Evolutionary conservation across 345 rosid species (phyloP).

Genomic region (Kandelia obovata): DNA sequence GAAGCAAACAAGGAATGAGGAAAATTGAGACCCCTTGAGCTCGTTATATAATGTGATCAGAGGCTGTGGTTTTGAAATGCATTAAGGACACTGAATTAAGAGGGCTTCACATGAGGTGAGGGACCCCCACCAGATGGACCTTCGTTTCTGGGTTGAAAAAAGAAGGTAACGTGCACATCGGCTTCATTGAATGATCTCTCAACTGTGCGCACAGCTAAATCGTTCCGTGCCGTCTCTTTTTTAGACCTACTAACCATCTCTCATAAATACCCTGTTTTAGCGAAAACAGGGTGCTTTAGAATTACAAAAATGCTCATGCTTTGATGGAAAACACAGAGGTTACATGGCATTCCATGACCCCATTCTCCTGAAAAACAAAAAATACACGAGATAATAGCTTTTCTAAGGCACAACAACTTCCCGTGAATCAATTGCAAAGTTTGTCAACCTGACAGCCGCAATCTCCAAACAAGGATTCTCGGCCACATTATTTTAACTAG

Average conservation of each 20-base stretch:
- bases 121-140: conserved; percentile 25
- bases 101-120: conserved; percentile 39
- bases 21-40: background rate
- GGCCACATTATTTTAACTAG: no score
- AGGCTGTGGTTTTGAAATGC: background rate
- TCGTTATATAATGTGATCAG: conserved; percentile 9
- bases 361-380: background rate
- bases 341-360: background rate
- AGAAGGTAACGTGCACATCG: conserved; percentile 23
- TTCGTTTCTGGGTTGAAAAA: conserved; percentile 16
- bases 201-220: conserved; percentile 30
- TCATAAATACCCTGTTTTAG: conserved; percentile 19
- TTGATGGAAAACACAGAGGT: background rate
- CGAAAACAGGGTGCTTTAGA: background rate
- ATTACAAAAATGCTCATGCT: background rate
- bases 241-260: conserved; percentile 25
- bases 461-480: no score
- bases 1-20: conserved; percentile 2
- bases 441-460: background rate
- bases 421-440: background rate
- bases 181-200: conserved; percentile 39
- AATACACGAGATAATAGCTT: background rate
- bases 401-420: background rate
- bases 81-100: conserved; percentile 33
- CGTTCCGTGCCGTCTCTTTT: background rate